Evolutionary conservation across 129 eudicot species (phyloP), one percentile per base, ranked within the genome.

Genomic region (Calendula officinalis): DNA sequence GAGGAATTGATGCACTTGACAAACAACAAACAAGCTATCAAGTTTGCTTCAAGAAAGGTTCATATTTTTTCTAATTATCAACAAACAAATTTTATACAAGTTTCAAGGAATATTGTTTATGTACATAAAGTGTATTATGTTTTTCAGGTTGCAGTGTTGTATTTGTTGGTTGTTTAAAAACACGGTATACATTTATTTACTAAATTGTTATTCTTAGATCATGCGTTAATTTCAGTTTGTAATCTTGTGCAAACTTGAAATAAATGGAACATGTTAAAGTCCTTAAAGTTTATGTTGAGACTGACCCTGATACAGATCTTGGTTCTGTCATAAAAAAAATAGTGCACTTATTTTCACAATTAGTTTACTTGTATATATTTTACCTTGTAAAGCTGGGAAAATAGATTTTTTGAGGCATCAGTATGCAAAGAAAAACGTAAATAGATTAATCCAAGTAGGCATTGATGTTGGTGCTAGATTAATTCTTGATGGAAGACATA

Each of bases 291-390:
- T 82, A 73, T 66, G 83, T 70, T 56, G 96, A 96, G 75, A 87
- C 94, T 43, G 94, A 81, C 69, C 88, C 90, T n/a, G 94, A 82
- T 59, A 83, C 90, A 58, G 90, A 91, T 76, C 85, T 91, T 57
- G 98, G 98, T 37, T 96, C 98, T 39, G 98, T 91, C 63, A 91
- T 84, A 27, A 91, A 86, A 69, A 87, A 84, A 77, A 84, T 76
- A 90, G 98, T 90, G 59, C 48, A 27, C 47, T 45, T 43, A 58
- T 49, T 56, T 71, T 48, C 40, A 48, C 37, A 13, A 33, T 16
- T 17, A 49, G 39, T 62, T 49, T 37, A 40, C 48, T n/a, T 6
- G n/a, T 15, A 42, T 32, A 42, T 39, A 45, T 34, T 30, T 61
- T 44, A 44, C 14, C n/a, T n/a, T 12, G 10, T 30, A 73, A 55